phyloP scores from a whole-genome alignment of 768 basidiomycete species.

The Goffeauzyma gilvescens region DNA sequence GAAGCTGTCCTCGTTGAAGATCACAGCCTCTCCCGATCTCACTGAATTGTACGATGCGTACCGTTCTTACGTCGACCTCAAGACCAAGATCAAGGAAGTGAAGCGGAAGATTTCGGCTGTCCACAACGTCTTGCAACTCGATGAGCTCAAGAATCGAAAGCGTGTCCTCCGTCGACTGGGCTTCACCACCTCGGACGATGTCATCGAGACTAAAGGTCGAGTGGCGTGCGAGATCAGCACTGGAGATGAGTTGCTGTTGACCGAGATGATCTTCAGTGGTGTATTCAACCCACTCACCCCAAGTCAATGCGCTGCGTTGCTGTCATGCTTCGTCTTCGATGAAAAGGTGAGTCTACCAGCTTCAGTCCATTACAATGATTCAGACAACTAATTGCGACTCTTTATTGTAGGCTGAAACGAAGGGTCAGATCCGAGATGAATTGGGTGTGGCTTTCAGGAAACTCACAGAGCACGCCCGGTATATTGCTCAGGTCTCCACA shows the following conservation, averaged over 20 bases:
- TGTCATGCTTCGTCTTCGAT: constrained; percentile 92
- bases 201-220: constrained; percentile 92
- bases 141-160: constrained; percentile 88
- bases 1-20: constrained; percentile 56
- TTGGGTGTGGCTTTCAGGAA: constrained; percentile 75
- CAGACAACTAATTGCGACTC: background rate
- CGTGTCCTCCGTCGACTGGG: constrained; percentile 78
- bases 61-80: constrained; percentile 35
- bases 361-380: background rate
- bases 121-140: constrained; percentile 79
- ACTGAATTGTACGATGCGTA: constrained; percentile 66
- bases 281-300: constrained; percentile 76
- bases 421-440: constrained; percentile 73
- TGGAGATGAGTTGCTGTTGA: constrained; percentile 86
- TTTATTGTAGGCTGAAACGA: constrained; percentile 18
- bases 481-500: constrained; percentile 90
- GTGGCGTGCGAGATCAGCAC: constrained; percentile 97
- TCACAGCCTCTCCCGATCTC: constrained; percentile 60
- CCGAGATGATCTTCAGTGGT: constrained; percentile 93
- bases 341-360: constrained; percentile 52
- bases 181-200: constrained; percentile 72
- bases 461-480: constrained; percentile 85
- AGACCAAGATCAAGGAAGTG: constrained; percentile 50
- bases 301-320: constrained; percentile 78
- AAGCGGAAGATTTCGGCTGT: constrained; percentile 77